These are phyloP conservation scores for Prototheca wickerhamii DNA, from an alignment of 163 green algal genomes.

Conservation along the genomic window DNA sequence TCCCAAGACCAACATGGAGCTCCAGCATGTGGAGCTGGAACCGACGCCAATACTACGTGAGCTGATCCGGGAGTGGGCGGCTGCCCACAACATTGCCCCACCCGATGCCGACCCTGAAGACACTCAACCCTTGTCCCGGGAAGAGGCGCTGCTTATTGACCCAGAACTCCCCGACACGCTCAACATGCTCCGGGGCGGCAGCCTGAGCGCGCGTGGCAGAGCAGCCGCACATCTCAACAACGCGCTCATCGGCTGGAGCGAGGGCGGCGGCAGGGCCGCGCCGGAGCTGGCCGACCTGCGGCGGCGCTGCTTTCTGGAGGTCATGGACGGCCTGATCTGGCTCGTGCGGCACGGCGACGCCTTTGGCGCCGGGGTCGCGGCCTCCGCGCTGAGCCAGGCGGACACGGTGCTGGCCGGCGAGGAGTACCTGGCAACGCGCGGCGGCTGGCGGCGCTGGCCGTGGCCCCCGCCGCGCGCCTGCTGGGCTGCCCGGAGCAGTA, in stretches of 20 bases:
- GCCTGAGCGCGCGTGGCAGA: slow-evolving; percentile 11
- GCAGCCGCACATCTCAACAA: slow-evolving; percentile 29
- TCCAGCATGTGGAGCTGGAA: slow-evolving; percentile 34
- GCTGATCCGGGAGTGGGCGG: slow-evolving; percentile 25
- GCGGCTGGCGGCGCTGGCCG: slow-evolving; percentile 26
- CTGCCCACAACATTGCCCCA: slow-evolving; percentile 12
- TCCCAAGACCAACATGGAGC: slow-evolving; percentile 39
- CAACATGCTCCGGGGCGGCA: slow-evolving; percentile 17
- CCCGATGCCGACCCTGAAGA: not conserved
- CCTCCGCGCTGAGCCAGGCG: slow-evolving; percentile 34
- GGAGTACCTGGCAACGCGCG: slow-evolving; percentile 14
- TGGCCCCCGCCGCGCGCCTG: slow-evolving; percentile 21
- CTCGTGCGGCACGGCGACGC: slow-evolving; percentile 36
- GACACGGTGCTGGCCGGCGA: not conserved
- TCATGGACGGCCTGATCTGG: slow-evolving; percentile 36
- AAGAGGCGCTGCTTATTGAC: slow-evolving; percentile 5
- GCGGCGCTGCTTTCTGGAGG: too few relatives aligned
- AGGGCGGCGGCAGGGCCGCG: not conserved
- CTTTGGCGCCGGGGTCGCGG: slow-evolving; percentile 32
- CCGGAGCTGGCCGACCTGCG: not conserved
- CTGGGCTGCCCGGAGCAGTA: slow-evolving; percentile 25
- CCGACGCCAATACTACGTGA: slow-evolving; percentile 31
- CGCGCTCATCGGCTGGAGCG: slow-evolving; percentile 16
- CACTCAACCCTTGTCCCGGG: slow-evolving; percentile 4
- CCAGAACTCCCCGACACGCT: slow-evolving; percentile 8